Evolutionary conservation across 257 asterid species (phyloP), one percentile per base, ranked within the genome.

Genomic region (Salvia rosmarinus): DNA sequence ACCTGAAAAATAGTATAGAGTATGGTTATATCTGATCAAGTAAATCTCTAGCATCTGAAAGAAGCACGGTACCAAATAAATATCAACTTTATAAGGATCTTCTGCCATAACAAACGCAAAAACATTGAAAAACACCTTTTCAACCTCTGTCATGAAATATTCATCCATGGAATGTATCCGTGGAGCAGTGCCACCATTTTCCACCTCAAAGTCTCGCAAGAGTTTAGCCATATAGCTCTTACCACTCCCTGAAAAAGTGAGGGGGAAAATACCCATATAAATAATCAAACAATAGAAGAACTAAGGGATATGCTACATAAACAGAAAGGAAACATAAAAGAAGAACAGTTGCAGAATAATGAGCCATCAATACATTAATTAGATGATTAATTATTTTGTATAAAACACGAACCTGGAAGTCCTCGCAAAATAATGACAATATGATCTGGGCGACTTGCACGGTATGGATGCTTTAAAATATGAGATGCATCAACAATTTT

Each of bases 141-240:
- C 99, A 80, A 91, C 96, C 90, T 95, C 99, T 52, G 91, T 85
- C 98, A 91, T 95, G 86, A 95, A 95, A 86, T 95, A 95, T 68
- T 95, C 99, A 84, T 95, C 98, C 87, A 91, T 91, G 43, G 99
- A 89, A 82, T 91, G 92, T 67, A 95, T 89, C 56, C 99, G 84
- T 46, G 99, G n/a, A 65, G 90, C 98, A 64, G 74, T 71, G 74
- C 96, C 95, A 82, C 99, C 96, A 73, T 89, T 88, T 83, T 95
- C 99, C 76, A 95, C 89, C 86, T 95, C 99, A 62, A 95, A 78
- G 62, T 95, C 97, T 34, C 98, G 98, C 79, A 91, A 77, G 75
- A 84, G 70, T 77, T 91, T 95, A 17, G 97, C 99, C 85, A 91
- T 64, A 84, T 95, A 89, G 88, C 98, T 95, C 89, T 95, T 95